Conservation (phyloP, 2,329 filamentous ascomycete genomes). For the Fusarium sacchari region DNA sequence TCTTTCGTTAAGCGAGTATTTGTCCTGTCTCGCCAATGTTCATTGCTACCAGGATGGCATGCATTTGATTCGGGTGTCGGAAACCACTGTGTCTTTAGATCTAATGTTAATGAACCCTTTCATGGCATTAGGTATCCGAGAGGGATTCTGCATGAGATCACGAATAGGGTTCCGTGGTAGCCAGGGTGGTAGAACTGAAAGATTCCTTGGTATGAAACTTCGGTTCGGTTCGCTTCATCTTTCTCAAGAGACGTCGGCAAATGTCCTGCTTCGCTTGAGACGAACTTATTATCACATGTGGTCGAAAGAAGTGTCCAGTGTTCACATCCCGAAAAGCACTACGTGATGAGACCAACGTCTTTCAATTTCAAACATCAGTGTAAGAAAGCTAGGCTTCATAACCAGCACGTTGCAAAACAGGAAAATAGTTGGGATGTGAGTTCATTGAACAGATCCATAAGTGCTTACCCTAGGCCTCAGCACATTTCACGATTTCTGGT, state of each 20-base stretch:
- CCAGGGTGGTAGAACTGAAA: background rate
- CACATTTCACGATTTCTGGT: background rate
- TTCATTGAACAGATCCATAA: background rate
- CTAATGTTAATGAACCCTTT: background rate
- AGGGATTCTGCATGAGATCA: background rate
- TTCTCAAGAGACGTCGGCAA: background rate
- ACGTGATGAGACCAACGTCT: background rate
- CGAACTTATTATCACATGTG: background rate
- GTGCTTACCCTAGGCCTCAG: background rate
- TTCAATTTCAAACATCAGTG: background rate
- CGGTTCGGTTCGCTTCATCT: slow-evolving; percentile 6
- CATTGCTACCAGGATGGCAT: background rate
- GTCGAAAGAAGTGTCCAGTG: background rate
- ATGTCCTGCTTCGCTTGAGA: background rate
- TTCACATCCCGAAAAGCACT: background rate
- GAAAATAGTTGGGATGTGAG: background rate
- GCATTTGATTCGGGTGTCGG: background rate
- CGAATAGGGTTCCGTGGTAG: no score
- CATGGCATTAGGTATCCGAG: background rate
- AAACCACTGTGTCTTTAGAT: background rate
- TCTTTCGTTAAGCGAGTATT: background rate
- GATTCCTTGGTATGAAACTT: background rate
- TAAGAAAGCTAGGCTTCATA: background rate
- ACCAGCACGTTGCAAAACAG: background rate
- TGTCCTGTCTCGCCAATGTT: background rate